Evolutionary conservation across 2,329 filamentous ascomycete genomes (phyloP).

Genomic region (Fonsecaea pedrosoi): DNA sequence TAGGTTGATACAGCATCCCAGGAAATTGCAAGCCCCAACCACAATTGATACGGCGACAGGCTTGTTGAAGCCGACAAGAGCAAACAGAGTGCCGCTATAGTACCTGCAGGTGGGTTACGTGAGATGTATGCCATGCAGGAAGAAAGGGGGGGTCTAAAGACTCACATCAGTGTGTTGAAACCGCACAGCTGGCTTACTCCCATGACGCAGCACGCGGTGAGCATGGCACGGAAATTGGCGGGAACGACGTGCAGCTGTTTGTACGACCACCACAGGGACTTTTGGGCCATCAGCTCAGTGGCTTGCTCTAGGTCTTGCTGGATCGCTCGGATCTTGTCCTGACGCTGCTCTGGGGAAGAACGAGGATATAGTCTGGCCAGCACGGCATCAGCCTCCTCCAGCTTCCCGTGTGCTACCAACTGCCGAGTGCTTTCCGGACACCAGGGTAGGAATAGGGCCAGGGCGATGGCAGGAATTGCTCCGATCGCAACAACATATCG

Average conservation of each 20-base stretch:
- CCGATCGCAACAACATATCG: conserved; percentile 90
- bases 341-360: conserved; percentile 74
- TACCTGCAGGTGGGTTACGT: conserved; percentile 46
- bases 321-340: conserved; percentile 44
- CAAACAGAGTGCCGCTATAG: conserved; percentile 82
- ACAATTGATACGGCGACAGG: conserved; percentile 80
- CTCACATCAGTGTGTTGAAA: conserved; percentile 85
- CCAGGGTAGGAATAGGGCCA: conserved; percentile 69
- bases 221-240: conserved; percentile 65
- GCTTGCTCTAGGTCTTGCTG: conserved; percentile 30
- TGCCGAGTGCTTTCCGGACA: conserved; percentile 75
- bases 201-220: conserved; percentile 85
- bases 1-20: conserved; percentile 42
- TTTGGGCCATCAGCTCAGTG: conserved; percentile 16
- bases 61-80: conserved; percentile 75
- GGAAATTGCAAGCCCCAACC: conserved; percentile 81
- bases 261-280: conserved; percentile 40
- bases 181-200: conserved; percentile 86
- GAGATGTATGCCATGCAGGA: neutral
- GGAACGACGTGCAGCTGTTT: conserved; percentile 45
- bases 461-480: conserved; percentile 74
- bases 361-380: conserved; percentile 66
- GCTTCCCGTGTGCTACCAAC: conserved; percentile 46
- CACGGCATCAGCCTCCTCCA: conserved; percentile 66
- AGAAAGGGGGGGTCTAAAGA: neutral